phyloP scores from a whole-genome alignment of 169 alveolate species.

The Plasmodium chabaudi region DNA sequence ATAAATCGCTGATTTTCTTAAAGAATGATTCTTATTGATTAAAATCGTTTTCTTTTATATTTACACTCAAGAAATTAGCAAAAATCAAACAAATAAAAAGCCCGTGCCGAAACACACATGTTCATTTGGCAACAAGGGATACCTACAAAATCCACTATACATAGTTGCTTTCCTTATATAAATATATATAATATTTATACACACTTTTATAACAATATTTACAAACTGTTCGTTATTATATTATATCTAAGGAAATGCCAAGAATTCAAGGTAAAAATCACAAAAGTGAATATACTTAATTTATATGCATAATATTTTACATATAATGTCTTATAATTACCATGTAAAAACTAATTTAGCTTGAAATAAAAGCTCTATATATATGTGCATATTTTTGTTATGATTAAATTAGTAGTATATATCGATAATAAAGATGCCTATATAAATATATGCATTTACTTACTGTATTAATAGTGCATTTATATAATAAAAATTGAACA shows the following conservation, averaged over 20 bases:
- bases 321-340: neutral
- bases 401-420: neutral
- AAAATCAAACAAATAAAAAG: constrained; percentile 12
- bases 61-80: constrained; percentile 12
- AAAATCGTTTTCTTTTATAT: constrained; percentile 12
- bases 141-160: neutral
- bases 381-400: neutral
- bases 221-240: neutral
- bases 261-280: constrained; percentile 46
- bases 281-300: neutral
- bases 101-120: neutral
- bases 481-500: no score
- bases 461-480: neutral
- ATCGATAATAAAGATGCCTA: neutral
- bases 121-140: neutral
- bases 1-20: constrained; percentile 2
- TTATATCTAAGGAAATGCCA: constrained; percentile 56
- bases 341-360: neutral
- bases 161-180: neutral
- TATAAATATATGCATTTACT: constrained; percentile 20
- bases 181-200: constrained; percentile 5
- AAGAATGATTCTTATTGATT: constrained; percentile 37
- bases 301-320: neutral
- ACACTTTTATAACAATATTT: neutral
- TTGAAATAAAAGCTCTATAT: neutral